Base-by-base conservation (phyloP, 805 yeast species). In the Clavispora carvajalis region DNA sequence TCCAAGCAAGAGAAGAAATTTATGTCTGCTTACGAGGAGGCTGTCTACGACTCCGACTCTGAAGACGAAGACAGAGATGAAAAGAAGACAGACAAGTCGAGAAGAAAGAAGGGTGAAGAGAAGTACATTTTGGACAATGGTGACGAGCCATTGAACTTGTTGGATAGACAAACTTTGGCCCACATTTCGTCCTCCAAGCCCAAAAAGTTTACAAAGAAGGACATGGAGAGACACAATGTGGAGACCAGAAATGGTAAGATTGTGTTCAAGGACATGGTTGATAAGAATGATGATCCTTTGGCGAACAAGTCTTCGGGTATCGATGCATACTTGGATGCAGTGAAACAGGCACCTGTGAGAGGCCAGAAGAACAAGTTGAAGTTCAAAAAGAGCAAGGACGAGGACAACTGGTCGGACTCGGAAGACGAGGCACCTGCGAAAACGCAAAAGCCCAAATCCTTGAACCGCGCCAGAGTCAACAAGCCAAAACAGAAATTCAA, bases 311-410 rank as follows among this genome's bases (percentile, higher is more conserved):
- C 62, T 5, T 58, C 71, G 34, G 95, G 96, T 13, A 77, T 91
- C 49, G 85, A 85, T 57, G 98, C 97, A 0, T 93, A 93, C 60
- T 77, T 89, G 49, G 96, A 89, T 47, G 99, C 99, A 6, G 88
- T 93, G 18, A 83, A 79, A 60, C 85, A 84, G 53, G 97, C 93
- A 18, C 98, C 98, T 22, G 80, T 89, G 3, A 82, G 96, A 63
- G 96, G 97, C 43, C 96, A 87, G 70, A 80, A 79, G 68, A 90
- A 90, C 63, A 88, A 80, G 67, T 77, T 91, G 73, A 91, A 89
- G 66, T 91, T 79, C 69, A 86, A 84, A 66, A 80, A 83, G 59
- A 74, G 79, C 37, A 70, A 72, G 39, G 69, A 71, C 37, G 74
- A 74, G 22, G 70, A 65, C 17, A 78, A 75, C 26, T 57, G 60